phyloP scores from a whole-genome alignment of 805 yeast genomes.

The Wickerhamiella nectarea region DNA sequence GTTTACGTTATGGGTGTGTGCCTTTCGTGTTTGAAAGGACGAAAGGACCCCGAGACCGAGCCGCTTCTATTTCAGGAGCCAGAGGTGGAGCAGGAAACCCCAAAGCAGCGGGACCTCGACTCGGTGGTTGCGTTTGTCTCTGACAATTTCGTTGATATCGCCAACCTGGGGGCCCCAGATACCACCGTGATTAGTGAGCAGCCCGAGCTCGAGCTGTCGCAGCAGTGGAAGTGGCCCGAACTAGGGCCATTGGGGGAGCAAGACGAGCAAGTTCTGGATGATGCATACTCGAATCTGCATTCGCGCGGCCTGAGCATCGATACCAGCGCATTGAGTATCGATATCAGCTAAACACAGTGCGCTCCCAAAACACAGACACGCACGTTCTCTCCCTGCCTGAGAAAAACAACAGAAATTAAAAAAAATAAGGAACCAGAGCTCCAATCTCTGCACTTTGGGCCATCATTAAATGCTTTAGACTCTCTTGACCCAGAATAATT shows the following conservation, averaged over 20 bases:
- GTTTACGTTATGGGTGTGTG: slow-evolving; percentile 3
- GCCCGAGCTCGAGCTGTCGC: not conserved
- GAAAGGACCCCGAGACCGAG: slow-evolving; percentile 6
- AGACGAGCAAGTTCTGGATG: slow-evolving; percentile 5
- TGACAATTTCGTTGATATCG: slow-evolving; percentile 7
- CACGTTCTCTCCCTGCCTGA: too few relatives aligned
- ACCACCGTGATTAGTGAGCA: slow-evolving; percentile 3
- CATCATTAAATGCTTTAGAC: too few relatives aligned
- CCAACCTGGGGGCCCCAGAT: slow-evolving; percentile 4
- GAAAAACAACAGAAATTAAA: too few relatives aligned
- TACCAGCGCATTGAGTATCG: not conserved
- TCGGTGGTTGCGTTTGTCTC: slow-evolving; percentile 3
- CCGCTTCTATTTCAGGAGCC: slow-evolving; percentile 5
- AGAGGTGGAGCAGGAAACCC: slow-evolving; percentile 1
- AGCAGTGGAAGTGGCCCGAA: slow-evolving; percentile 10
- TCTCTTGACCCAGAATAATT: not conserved
- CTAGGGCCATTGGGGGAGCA: slow-evolving; percentile 8
- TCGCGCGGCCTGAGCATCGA: not conserved
- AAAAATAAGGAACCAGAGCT: too few relatives aligned
- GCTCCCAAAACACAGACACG: too few relatives aligned
- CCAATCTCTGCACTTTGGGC: too few relatives aligned
- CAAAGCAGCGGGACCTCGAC: slow-evolving; percentile 8
- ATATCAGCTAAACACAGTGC: not conserved
- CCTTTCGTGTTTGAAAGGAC: slow-evolving; percentile 5
- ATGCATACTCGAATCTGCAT: not conserved